Conservation (phyloP, 1,139 yeast genomes). For the Taphrina flavorubra region DNA sequence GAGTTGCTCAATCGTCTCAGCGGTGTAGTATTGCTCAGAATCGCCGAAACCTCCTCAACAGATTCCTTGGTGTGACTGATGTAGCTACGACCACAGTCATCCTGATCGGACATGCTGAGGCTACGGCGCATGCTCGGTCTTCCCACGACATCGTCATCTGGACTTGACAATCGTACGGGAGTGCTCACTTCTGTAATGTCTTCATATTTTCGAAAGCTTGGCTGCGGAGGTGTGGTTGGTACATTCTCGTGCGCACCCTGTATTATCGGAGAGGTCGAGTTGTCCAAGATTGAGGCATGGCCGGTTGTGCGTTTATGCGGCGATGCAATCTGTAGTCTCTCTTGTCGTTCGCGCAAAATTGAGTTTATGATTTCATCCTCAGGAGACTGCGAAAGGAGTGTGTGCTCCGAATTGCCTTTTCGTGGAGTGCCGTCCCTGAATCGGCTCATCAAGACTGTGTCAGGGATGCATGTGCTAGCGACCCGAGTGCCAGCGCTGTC, state of each 20-base stretch:
- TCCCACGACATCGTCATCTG: neutral
- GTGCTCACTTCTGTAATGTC: neutral
- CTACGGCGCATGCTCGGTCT: too few relatives aligned
- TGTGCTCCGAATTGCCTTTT: neutral
- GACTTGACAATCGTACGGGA: neutral
- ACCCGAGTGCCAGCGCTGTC: neutral
- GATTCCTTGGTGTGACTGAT: constrained; percentile 7
- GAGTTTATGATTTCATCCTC: constrained; percentile 26
- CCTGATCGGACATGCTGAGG: neutral
- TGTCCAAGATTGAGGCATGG: neutral
- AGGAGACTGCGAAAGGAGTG: neutral
- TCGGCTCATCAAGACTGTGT: constrained; percentile 7
- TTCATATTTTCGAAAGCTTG: neutral
- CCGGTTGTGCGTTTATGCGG: neutral
- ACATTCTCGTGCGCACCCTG: neutral
- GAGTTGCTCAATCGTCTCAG: neutral
- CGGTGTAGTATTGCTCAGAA: neutral
- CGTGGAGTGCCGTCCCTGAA: constrained; percentile 17
- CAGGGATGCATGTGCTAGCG: neutral
- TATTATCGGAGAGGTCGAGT: neutral
- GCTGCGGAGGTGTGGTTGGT: constrained; percentile 2
- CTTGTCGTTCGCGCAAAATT: constrained; percentile 13
- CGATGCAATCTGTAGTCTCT: neutral
- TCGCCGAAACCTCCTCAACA: constrained; percentile 8
- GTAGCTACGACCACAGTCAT: constrained; percentile 8